phyloP scores from a whole-genome alignment of 2,329 filamentous ascomycete genomes.

The Didymella glomerata region DNA sequence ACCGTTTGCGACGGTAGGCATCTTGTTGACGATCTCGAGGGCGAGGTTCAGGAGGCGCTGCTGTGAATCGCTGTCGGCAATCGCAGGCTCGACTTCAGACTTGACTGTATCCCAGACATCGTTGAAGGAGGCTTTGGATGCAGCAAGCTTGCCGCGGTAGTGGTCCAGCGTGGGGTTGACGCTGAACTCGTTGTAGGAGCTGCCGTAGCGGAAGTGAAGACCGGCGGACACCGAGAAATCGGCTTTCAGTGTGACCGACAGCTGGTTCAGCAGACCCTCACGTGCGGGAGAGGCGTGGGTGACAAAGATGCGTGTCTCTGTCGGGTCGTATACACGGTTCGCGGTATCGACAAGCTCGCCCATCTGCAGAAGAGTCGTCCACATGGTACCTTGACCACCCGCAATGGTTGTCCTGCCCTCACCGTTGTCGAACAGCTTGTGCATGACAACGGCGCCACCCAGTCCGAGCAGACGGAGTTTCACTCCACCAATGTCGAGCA shows the following conservation, averaged over 20 bases:
- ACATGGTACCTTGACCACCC: constrained; percentile 98
- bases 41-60: constrained; percentile 92
- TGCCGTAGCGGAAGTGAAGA: constrained; percentile 97
- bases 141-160: constrained; percentile 97
- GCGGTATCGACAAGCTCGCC: constrained; percentile 97
- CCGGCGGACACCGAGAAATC: constrained; percentile 98
- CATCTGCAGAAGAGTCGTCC: constrained; percentile 98
- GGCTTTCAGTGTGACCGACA: constrained; percentile 95
- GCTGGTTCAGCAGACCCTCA: constrained; percentile 95
- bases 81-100: constrained; percentile 91
- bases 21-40: constrained; percentile 93
- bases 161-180: constrained; percentile 98
- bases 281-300: constrained; percentile 96
- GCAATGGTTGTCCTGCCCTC: constrained; percentile 98
- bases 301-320: constrained; percentile 94
- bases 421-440: constrained; percentile 99
- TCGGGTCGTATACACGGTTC: constrained; percentile 97
- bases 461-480: constrained; percentile 94
- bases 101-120: constrained; percentile 99
- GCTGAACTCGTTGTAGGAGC: constrained; percentile 99
- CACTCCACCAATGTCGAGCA: constrained; percentile 92
- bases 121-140: constrained; percentile 97
- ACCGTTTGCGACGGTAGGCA: constrained; percentile 93
- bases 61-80: constrained; percentile 91
- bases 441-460: constrained; percentile 97